A percentile compares a stretch with the other conserved stretches of the same genome.
These are phyloP conservation scores for Isoetes engelmannii DNA, from an alignment of 83 land plant species.

Conservation along the genomic window DNA sequence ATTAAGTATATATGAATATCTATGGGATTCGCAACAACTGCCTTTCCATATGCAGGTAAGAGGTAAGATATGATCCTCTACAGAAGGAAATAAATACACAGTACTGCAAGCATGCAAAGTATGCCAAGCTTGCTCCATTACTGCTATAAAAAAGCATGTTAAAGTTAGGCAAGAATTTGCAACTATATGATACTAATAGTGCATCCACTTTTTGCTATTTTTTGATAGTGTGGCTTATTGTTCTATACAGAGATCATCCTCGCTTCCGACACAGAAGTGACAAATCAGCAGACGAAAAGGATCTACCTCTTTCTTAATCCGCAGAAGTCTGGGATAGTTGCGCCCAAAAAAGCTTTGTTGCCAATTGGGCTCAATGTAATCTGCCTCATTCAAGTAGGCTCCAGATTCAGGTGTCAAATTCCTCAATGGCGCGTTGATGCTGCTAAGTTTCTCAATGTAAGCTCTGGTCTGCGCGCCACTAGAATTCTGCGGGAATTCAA, in stretches of 20 bases:
- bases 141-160: no score
- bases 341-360: conserved; percentile 2
- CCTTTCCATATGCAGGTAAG: no score
- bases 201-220: no score
- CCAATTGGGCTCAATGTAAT: conserved; percentile 13
- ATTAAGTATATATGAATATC: no score
- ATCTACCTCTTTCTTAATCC: conserved; percentile 8
- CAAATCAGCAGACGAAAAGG: not conserved
- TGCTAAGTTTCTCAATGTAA: not conserved
- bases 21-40: no score
- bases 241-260: not conserved
- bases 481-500: not conserved
- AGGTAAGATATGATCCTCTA: no score
- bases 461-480: not conserved
- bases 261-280: conserved; percentile 3
- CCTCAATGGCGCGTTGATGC: not conserved
- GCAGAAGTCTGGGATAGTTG: conserved; percentile 1
- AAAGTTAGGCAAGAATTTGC: no score
- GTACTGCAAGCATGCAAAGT: no score
- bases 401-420: conserved; percentile 14
- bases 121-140: no score
- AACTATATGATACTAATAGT: no score
- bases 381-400: conserved; percentile 9
- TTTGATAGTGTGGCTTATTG: no score
- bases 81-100: no score